Conservation (phyloP, 1,284 basidiomycete species). For the Boletus subluridellus region DNA sequence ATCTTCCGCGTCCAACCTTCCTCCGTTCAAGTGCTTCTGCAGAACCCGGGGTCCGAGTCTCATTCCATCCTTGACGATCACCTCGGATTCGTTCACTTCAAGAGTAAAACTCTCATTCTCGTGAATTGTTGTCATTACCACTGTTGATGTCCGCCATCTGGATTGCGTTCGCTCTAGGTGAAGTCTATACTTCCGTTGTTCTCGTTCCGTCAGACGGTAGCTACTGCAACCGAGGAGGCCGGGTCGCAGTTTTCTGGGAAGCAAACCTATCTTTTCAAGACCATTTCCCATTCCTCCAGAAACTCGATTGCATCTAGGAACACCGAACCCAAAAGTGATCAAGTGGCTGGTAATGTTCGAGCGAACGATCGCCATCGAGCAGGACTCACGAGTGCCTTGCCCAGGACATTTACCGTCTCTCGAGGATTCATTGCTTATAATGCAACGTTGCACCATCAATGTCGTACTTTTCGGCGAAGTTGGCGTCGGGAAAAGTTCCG, state of each 20-base stretch:
- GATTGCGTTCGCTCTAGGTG: neutral
- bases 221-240: neutral
- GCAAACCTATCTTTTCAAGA: no score
- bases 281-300: no score
- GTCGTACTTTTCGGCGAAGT: constrained; percentile 33
- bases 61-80: neutral
- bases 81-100: neutral
- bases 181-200: neutral
- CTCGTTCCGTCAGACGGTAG: neutral
- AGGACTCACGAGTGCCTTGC: constrained; percentile 14
- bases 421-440: no score
- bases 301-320: no score
- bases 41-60: neutral
- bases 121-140: neutral
- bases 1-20: no score
- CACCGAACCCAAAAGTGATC: no score
- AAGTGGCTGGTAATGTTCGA: no score
- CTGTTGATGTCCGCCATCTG: neutral
- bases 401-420: neutral
- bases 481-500: constrained; percentile 35
- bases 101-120: no score
- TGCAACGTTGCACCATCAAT: constrained; percentile 11
- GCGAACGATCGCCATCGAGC: no score
- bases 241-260: no score
- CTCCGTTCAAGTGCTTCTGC: no score